Percentiles rank a stretch among this genome's conserved stretches.
Conservation (phyloP, 1,139 yeast species). For the Candida sanyaensis region DNA sequence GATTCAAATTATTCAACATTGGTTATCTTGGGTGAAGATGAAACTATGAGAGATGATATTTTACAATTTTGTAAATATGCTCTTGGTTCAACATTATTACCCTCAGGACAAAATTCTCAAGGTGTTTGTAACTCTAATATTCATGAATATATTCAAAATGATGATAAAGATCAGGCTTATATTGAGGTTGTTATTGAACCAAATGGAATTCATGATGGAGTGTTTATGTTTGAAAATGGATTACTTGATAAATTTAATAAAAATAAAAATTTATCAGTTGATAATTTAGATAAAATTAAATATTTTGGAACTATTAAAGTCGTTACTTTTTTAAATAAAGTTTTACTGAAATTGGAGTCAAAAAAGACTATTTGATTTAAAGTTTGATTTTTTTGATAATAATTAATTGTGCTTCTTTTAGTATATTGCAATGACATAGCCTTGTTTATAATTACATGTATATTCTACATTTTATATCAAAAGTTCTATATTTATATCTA, state of each 20-base stretch:
- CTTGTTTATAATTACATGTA: no score
- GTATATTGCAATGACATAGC: no score
- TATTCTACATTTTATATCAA: no score
- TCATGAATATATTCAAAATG: slow-evolving; percentile 18
- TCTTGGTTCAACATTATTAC: slow-evolving; percentile 26
- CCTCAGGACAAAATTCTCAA: slow-evolving; percentile 28
- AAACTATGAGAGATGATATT: slow-evolving; percentile 44
- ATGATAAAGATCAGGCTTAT: slow-evolving; percentile 17
- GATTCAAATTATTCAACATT: slow-evolving; percentile 29
- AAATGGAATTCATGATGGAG: slow-evolving; percentile 45
- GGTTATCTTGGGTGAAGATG: slow-evolving; percentile 46
- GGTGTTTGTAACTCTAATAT: slow-evolving; percentile 20
- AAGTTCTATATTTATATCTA: slow-evolving; percentile 14
- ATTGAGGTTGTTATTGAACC: slow-evolving; percentile 37
- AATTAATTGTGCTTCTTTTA: no score
- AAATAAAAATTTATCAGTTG: slow-evolving; percentile 13
- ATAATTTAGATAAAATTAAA: slow-evolving; percentile 20
- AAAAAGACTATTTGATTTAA: not conserved
- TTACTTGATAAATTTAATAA: slow-evolving; percentile 14
- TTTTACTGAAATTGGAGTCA: not conserved
- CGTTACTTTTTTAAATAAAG: slow-evolving; percentile 28
- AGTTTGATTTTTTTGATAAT: no score
- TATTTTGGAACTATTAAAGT: slow-evolving; percentile 31
- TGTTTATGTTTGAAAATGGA: slow-evolving; percentile 34
- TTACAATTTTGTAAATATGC: slow-evolving; percentile 38